Base-by-base conservation (phyloP, 106 monocot genomes). In the Allium sativum region DNA sequence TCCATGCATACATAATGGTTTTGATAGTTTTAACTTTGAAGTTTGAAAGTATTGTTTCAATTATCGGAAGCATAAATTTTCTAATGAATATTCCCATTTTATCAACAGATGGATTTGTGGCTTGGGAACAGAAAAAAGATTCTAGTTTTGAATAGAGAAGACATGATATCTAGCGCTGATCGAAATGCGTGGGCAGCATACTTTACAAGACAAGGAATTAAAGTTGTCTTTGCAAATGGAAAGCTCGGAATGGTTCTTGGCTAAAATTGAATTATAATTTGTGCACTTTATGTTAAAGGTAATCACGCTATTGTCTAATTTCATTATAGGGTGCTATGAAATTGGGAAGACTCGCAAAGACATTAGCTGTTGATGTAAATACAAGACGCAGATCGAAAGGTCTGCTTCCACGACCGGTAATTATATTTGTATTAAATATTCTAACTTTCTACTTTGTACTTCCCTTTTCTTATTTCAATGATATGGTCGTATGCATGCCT, bases 101-200 rank as follows among this genome's bases (percentile, higher is more conserved):
- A 48, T 74, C 18, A 72, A 0, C 54, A 98, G 98, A 92, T 98
- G 98, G 98, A 98, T 79, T 67, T 77, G 13, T 98, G 98, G 91
- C 82, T 98, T 56, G 92, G 88, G 42, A 98, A 92, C 58, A 79
- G 88, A 40, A 98, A 75, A 64, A 92, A 45, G 55, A 83, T 98
- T 72, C 67, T 98, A 43, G 98, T 98, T 74, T 71, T 98, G 69
- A 98, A 98, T 71, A 82, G 98, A 65, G 98, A 98, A 78, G 98
- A 98, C 69, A 98, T 98, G 98, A 87, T 98, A 58, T 92, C 98
- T 8, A 76, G 70, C 21, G 73, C 72, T 43, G 98, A 98, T 64
- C 75, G 85, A 74, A 98, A 92, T 88, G 88, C 85, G 50, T 98
- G 98, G 98, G 98, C 98, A 68, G 63, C 73, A 46, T 98, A 65